These are phyloP conservation scores for Yamadazyma dushanensis DNA, from an alignment of 1,139 yeast species.

Conservation along the genomic window DNA sequence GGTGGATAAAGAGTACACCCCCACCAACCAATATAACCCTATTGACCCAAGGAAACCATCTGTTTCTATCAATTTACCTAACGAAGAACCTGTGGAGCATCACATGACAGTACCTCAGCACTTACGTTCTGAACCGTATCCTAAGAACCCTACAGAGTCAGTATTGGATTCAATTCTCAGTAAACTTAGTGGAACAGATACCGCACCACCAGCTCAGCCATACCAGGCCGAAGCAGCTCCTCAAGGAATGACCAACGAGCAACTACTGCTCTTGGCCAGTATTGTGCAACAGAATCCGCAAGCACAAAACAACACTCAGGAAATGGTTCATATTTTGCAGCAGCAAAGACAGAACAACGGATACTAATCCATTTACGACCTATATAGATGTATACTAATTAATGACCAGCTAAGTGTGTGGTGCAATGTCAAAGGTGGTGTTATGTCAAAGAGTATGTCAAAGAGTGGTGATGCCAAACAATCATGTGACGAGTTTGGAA, in stretches of 20 bases:
- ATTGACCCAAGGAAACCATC: conserved; percentile 2
- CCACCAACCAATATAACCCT: conserved; percentile 12
- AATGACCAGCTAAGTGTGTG: too few relatives aligned
- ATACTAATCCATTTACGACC: background rate
- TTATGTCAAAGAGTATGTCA: too few relatives aligned
- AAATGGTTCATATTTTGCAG: conserved; percentile 20
- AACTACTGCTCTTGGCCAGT: conserved; percentile 12
- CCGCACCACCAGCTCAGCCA: background rate
- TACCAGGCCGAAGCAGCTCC: conserved; percentile 3
- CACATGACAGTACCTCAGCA: conserved; percentile 3
- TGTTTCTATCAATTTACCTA: conserved; percentile 4
- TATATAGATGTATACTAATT: too few relatives aligned
- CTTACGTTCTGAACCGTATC: conserved; percentile 5
- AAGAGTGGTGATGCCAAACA: too few relatives aligned
- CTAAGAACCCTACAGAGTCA: conserved; percentile 6
- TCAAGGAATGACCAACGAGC: conserved; percentile 5
- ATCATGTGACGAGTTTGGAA: too few relatives aligned
- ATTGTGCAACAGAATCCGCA: conserved; percentile 25
- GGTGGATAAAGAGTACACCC: conserved; percentile 43
- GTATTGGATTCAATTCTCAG: conserved; percentile 24
- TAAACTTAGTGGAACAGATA: conserved; percentile 17
- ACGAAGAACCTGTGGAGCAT: background rate
- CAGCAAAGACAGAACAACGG: conserved; percentile 11
- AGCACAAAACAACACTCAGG: conserved; percentile 22
- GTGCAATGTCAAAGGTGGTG: too few relatives aligned